Base-by-base conservation (phyloP, 441 rosid species). In the Arabidopsis hybrid region DNA sequence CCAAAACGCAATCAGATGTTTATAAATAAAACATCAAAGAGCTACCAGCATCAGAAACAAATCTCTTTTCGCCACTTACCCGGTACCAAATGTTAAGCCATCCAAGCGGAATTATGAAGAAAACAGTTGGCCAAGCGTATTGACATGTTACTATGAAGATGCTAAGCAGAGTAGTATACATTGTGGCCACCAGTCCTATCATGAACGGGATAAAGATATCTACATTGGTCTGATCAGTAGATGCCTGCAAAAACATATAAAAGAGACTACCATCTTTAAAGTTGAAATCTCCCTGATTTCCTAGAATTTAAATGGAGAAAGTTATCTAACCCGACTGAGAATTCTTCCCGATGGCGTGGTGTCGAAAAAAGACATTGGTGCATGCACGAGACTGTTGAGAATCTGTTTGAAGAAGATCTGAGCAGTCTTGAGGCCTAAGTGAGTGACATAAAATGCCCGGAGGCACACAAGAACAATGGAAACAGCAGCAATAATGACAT, bases 261-360 rank as follows among this genome's bases (percentile, higher is more conserved):
- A 14, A 29, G 43, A 36, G n/a, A 71, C 8, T 0, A 60, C 0
- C 0, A 3, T 14, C 12, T 60, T 60, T 14, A 9, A 21, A 60
- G 12, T n/a, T 50, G 21, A 39, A 39, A 16, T 39, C 39, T 70
- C 32, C 2, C 11, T 36, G 4, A 12, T 49, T 29, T 49, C 47
- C 68, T 29, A 50, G 10, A 60, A 14, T 16, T 21, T 36, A 38
- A 14, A 68, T 31, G 6, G 49, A 43, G 51, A 40, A 58, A 65
- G 36, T 35, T 26, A 2, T 60, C 86, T 81, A 72, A 91, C 98
- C 84, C 99, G 80, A 69, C 96, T 94, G 68, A 94, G 83, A 65
- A 91, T 91, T 83, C 97, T 90, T 78, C 97, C 98, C 0, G 99
- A 94, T 77, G 97, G 97, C 4, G 97, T 94, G 57, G 99, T 91